A percentile compares a stretch with the other conserved stretches of the same genome.
phyloP scores from a whole-genome alignment of 2,329 filamentous ascomycete species.

The Fusarium sp. region DNA sequence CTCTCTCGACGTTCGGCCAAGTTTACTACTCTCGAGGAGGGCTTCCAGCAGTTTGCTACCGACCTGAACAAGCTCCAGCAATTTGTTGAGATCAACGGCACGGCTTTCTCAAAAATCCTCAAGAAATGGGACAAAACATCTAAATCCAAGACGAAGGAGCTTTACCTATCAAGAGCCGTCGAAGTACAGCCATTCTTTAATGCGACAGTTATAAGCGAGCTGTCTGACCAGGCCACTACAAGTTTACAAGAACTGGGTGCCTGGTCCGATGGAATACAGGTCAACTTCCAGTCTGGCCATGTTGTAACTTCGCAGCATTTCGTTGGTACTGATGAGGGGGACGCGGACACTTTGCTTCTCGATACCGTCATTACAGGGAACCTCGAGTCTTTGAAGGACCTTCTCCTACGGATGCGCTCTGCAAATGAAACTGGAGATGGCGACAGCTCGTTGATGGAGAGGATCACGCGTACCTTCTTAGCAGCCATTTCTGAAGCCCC shows the following conservation, averaged over 20 bases:
- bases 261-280: conserved; percentile 96
- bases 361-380: conserved; percentile 90
- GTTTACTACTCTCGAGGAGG: conserved; percentile 94
- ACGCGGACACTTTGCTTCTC: conserved; percentile 88
- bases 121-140: conserved; percentile 99
- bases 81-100: conserved; percentile 98
- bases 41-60: conserved; percentile 96
- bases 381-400: conserved; percentile 79
- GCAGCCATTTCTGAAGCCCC: conserved; percentile 89
- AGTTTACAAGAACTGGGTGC: conserved; percentile 93
- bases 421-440: conserved; percentile 67
- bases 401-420: conserved; percentile 78
- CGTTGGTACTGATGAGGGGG: conserved; percentile 84
- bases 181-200: conserved; percentile 99
- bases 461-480: conserved; percentile 90
- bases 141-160: conserved; percentile 97
- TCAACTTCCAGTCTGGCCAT: conserved; percentile 80
- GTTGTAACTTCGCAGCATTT: conserved; percentile 75
- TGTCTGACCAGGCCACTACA: conserved; percentile 97
- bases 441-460: conserved; percentile 72
- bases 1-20: conserved; percentile 90
- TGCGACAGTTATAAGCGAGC: conserved; percentile 92
- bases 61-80: conserved; percentile 98
- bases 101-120: conserved; percentile 96
- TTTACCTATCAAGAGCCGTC: conserved; percentile 94